A percentile compares a stretch with the other conserved stretches of the same genome.
phyloP scores from a whole-genome alignment of 2,329 filamentous ascomycete genomes.

The Zelopaecilomyces penicillatus region DNA sequence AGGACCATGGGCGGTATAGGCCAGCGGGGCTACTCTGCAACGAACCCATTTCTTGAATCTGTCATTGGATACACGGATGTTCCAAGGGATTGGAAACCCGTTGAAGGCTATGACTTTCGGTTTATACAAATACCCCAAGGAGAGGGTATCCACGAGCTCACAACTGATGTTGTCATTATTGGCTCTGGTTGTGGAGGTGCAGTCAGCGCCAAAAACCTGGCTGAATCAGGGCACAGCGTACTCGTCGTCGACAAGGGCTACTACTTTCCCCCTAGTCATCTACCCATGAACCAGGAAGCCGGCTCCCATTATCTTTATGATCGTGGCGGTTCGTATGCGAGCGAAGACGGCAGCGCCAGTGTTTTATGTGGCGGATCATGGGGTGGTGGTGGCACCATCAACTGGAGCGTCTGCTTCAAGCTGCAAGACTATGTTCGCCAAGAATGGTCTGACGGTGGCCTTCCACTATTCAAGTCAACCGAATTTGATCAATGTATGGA shows the following conservation, averaged over 20 bases:
- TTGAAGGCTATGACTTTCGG: constrained; percentile 44
- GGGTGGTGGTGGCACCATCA: constrained; percentile 82
- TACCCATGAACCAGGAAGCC: constrained; percentile 62
- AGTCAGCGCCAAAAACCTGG: constrained; percentile 71
- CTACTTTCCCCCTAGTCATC: constrained; percentile 61
- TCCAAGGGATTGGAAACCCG: constrained; percentile 42
- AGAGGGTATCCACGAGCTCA: constrained; percentile 47
- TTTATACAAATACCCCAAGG: constrained; percentile 50
- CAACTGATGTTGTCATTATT: constrained; percentile 76
- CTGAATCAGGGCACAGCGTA: constrained; percentile 66
- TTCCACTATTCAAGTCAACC: constrained; percentile 64
- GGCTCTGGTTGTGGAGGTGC: constrained; percentile 82
- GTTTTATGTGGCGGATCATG: constrained; percentile 64
- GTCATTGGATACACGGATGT: constrained; percentile 51
- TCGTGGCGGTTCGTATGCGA: constrained; percentile 48
- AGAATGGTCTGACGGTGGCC: constrained; percentile 66
- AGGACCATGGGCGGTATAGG: constrained; percentile 47
- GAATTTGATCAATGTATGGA: constrained; percentile 75
- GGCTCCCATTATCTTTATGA: constrained; percentile 61
- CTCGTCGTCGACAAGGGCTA: constrained; percentile 78
- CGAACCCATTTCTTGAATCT: constrained; percentile 44
- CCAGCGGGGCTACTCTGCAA: constrained; percentile 46
- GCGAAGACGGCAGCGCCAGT: constrained; percentile 49
- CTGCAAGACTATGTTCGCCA: constrained; percentile 68
- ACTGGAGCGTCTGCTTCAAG: constrained; percentile 63